Conservation (phyloP, 2,329 filamentous ascomycete species). For the Phyllachora maydis region DNA sequence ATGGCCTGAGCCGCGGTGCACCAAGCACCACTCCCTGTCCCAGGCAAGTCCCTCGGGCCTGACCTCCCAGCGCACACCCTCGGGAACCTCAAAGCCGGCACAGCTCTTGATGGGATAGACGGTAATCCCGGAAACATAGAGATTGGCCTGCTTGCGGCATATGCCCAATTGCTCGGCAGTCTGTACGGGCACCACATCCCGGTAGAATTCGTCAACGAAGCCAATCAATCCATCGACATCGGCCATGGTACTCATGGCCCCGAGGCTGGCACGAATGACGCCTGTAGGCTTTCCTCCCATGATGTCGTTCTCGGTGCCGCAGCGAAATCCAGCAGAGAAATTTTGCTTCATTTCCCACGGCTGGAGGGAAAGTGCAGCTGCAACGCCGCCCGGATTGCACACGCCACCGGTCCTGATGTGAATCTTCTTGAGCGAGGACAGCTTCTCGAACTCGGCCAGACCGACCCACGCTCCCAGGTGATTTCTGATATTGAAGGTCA, state of each 20-base stretch:
- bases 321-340: conserved; percentile 68
- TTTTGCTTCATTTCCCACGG: conserved; percentile 71
- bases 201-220: conserved; percentile 54
- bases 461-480: conserved; percentile 54
- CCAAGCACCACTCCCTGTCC: conserved; percentile 92
- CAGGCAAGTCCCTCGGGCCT: conserved; percentile 68
- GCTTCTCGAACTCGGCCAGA: conserved; percentile 69
- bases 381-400: conserved; percentile 81
- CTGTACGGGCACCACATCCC: conserved; percentile 5
- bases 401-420: conserved; percentile 76
- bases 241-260: conserved; percentile 64
- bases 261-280: conserved; percentile 66
- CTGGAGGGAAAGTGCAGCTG: conserved; percentile 47
- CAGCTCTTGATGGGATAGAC: conserved; percentile 95
- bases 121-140: conserved; percentile 41
- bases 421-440: conserved; percentile 58
- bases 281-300: conserved; percentile 75
- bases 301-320: conserved; percentile 65
- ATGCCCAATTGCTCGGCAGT: too few species aligned
- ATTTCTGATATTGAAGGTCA: conserved; percentile 68
- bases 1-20: conserved; percentile 69
- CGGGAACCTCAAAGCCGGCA: conserved; percentile 52
- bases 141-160: too few species aligned
- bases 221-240: conserved; percentile 55
- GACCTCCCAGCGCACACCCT: conserved; percentile 49